Percentiles rank a stretch among this genome's conserved stretches.
phyloP scores from a whole-genome alignment of 1,139 yeast species.

The Lodderomyces parapsilosis region DNA sequence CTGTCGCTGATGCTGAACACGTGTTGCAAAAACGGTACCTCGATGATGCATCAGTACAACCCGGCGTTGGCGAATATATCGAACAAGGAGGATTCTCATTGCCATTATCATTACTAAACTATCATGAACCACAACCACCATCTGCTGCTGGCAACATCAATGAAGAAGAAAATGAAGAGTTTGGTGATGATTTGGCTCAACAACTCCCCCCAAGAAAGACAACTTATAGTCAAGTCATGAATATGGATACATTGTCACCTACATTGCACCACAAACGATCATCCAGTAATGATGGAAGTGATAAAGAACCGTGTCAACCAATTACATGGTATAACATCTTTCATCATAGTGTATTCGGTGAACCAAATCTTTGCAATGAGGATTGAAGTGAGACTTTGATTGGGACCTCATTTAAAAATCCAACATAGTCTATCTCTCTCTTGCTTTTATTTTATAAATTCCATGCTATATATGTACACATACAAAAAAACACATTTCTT shows the following conservation, averaged over 20 bases:
- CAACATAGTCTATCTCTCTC: not conserved
- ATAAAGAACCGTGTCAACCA: constrained; percentile 33
- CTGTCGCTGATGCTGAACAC: constrained; percentile 1
- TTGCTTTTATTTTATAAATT: not conserved
- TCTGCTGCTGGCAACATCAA: too few species aligned
- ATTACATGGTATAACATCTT: constrained; percentile 51
- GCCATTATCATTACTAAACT: constrained; percentile 24
- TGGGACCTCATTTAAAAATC: not conserved
- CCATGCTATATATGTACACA: not conserved
- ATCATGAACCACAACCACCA: constrained; percentile 17
- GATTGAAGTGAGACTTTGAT: not conserved
- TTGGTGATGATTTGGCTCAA: not conserved
- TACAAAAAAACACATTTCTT: not conserved
- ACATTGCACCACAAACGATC: constrained; percentile 4
- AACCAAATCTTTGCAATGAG: constrained; percentile 39
- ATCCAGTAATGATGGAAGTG: constrained; percentile 13
- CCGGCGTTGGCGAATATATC: not conserved
- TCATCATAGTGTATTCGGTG: constrained; percentile 49
- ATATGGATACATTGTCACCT: constrained; percentile 8
- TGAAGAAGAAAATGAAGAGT: not conserved
- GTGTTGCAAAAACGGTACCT: not conserved
- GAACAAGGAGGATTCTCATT: constrained; percentile 15
- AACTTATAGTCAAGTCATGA: constrained; percentile 25
- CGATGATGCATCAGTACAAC: constrained; percentile 3
- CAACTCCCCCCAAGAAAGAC: constrained; percentile 26